Evolutionary conservation across 1,284 basidiomycete species (phyloP).

Genomic region (Butyriboletus appendiculatus): DNA sequence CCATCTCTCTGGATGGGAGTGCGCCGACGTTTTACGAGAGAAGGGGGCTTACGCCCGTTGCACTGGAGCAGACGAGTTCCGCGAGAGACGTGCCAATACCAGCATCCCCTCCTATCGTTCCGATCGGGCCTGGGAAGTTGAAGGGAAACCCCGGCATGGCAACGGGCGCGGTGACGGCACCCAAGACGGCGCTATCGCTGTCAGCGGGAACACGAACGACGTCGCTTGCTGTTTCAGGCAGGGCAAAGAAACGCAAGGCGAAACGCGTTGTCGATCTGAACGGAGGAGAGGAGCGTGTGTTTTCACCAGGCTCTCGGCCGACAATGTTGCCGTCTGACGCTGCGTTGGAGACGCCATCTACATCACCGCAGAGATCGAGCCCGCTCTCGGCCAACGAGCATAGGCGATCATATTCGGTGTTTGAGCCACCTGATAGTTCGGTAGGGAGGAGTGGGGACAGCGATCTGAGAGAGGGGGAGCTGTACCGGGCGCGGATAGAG

Average conservation of each 20-base stretch:
- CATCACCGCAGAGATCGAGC: conserved; percentile 49
- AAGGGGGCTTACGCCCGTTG: conserved; percentile 52
- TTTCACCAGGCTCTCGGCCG: conserved; percentile 16
- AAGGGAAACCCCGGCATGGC: conserved; percentile 31
- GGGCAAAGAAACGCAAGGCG: conserved; percentile 54
- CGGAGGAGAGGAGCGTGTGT: conserved; percentile 38
- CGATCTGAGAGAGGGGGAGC: conserved; percentile 52
- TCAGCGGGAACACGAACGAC: conserved; percentile 46
- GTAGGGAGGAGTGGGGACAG: conserved; percentile 17
- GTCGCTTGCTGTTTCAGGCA: conserved; percentile 43
- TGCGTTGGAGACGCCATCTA: conserved; percentile 28
- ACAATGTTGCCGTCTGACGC: conserved; percentile 5
- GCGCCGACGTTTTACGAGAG: conserved; percentile 78
- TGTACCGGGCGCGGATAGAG: conserved; percentile 77
- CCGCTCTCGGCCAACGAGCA: conserved; percentile 20
- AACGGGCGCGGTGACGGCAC: conserved; percentile 25
- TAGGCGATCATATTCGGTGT: conserved; percentile 42
- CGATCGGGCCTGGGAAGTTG: conserved; percentile 44
- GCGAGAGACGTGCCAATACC: conserved; percentile 49
- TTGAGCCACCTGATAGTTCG: conserved; percentile 47
- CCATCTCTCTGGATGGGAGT: conserved; percentile 73
- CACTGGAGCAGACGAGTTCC: conserved; percentile 53
- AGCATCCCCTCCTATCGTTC: conserved; percentile 59
- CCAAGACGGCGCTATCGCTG: conserved; percentile 35
- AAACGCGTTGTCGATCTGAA: conserved; percentile 75